A percentile compares a stretch with the other conserved stretches of the same genome.
These are phyloP conservation scores for Chenopodium suecicum DNA, from an alignment of 148 eudicot species.

Conservation along the genomic window DNA sequence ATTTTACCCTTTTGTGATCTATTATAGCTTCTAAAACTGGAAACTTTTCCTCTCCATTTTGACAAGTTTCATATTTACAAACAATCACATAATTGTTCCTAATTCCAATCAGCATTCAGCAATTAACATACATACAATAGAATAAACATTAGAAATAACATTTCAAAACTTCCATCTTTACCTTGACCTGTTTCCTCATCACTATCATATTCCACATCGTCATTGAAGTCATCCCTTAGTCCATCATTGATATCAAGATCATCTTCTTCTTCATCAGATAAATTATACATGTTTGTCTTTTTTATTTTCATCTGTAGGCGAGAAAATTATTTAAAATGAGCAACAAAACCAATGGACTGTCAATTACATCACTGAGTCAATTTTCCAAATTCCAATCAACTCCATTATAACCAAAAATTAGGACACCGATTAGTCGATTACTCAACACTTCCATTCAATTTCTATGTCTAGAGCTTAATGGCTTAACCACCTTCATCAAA, in stretches of 20 bases:
- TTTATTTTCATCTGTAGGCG: conserved; percentile 50
- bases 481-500: neutral
- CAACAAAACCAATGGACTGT: neutral
- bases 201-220: conserved; percentile 59
- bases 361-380: neutral
- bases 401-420: neutral
- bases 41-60: neutral
- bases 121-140: neutral
- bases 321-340: neutral
- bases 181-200: conserved; percentile 45
- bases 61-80: neutral
- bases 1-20: neutral
- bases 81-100: neutral
- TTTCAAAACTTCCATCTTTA: conserved; percentile 38
- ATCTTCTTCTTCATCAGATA: conserved; percentile 95
- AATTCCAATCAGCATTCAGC: neutral
- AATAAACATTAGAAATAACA: neutral
- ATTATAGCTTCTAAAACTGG: neutral
- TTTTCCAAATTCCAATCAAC: neutral
- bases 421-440: neutral
- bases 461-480: neutral
- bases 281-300: conserved; percentile 73
- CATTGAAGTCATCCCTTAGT: conserved; percentile 77
- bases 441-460: neutral
- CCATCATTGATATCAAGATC: conserved; percentile 49